Percentiles rank a stretch among this genome's conserved stretches.
phyloP scores from a whole-genome alignment of 2,329 filamentous ascomycete species.

The Thelonectria rubi region DNA sequence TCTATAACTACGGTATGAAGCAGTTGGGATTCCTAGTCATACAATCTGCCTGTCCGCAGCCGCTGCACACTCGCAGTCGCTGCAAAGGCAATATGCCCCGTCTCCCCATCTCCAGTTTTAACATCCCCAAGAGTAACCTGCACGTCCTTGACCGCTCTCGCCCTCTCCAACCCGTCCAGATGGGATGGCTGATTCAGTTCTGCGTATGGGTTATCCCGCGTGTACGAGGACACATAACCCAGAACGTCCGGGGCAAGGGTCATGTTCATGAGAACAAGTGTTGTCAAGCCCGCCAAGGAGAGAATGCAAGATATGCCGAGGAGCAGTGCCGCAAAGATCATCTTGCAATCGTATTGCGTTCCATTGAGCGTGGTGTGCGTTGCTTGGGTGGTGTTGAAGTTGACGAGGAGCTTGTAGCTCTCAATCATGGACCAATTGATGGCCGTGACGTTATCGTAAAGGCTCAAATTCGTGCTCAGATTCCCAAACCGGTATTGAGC shows the following conservation, averaged over 20 bases:
- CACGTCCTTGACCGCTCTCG: neutral
- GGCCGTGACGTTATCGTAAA: neutral
- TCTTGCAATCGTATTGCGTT: neutral
- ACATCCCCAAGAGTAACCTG: neutral
- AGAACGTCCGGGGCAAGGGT: conserved; percentile 14
- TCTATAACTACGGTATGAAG: too few relatives aligned
- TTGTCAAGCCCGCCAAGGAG: neutral
- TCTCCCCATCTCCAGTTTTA: neutral
- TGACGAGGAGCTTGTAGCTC: neutral
- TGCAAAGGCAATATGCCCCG: conserved; percentile 10
- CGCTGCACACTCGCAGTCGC: neutral
- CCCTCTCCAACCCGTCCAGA: conserved; percentile 1
- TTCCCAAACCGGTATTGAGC: neutral
- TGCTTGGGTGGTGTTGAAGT: conserved; percentile 1
- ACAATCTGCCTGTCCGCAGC: neutral
- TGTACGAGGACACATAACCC: conserved; percentile 13
- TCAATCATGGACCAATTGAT: too few relatives aligned
- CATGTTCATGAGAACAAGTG: conserved; percentile 7
- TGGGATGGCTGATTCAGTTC: neutral
- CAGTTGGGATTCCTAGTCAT: neutral
- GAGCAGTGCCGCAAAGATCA: neutral
- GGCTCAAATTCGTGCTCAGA: neutral
- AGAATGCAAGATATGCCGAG: conserved; percentile 1
- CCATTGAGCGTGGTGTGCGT: neutral
- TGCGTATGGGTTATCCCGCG: conserved; percentile 4